Evolutionary conservation across 768 basidiomycete species (phyloP), one percentile per base, ranked within the genome.

Genomic region (Serendipita vermifera): DNA sequence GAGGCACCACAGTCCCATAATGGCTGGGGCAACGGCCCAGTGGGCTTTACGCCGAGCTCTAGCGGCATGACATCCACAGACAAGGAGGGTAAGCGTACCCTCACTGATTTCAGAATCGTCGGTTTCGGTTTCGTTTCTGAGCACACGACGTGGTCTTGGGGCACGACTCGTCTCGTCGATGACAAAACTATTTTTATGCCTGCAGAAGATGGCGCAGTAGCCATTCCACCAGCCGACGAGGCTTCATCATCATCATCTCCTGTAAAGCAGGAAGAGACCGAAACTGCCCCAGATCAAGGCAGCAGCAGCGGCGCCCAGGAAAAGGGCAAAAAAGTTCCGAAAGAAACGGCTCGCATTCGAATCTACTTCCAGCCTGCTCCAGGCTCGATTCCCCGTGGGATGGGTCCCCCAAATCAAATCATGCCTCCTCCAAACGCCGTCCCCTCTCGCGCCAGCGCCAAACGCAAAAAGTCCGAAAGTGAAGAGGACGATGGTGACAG

Each of bases 91-190:
- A 80, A 84, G 65, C 81, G 89, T 64, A 96, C 93, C 29, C 81
- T 99, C 62, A 97, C 92, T 33, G 94, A 98, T 72, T 99, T 99
- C 79, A 89, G 94, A 72, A 91, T 99, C 67, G 75, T 93, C 65
- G 92, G 87, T 26, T 75, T 97, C 62, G 82, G 46, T 24, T 51
- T 51, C 24, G 46, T 51, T 29, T 51, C 46, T 9, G 46, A 51
- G n/a, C 11, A 20, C n/a, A 22, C 27, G 26, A 29, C 24, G 62
- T 97, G 94, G 94, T 77, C 74, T 51, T 97, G 94, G 94, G 90
- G 91, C 59, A 62, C 72, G 26, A 60, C 11, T 61, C 59, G 38
- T 17, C 9, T 29, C 33, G 32, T 38, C n/a, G 20, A 39, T 33
- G 54, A 48, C 54, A 60, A 60, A n/a, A n/a, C 11, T 22, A 31